Evolutionary conservation across 176 grass and related monocot genomes (phyloP).

Genomic region (Tillandsia leiboldiana): DNA sequence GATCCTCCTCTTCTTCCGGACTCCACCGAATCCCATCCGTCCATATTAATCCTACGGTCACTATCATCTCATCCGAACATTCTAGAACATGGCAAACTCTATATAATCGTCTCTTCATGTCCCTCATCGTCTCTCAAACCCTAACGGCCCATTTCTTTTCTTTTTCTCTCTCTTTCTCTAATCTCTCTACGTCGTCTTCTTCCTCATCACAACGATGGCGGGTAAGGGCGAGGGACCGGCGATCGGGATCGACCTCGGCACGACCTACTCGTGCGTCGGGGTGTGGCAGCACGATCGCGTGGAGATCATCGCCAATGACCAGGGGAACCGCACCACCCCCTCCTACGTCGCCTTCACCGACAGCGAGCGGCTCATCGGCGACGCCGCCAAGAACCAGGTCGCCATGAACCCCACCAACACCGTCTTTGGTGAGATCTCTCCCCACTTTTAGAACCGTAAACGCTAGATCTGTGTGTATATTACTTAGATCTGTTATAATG

Average conservation of each 20-base stretch:
- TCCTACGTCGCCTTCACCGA: slow-evolving; percentile 66
- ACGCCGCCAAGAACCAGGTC: slow-evolving; percentile 7
- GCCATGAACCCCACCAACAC: slow-evolving; percentile 4
- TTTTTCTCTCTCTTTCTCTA: slow-evolving; percentile 8
- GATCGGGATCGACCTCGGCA: slow-evolving; percentile 58
- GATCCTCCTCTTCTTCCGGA: no score
- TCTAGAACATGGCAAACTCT: neutral
- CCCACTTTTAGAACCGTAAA: neutral
- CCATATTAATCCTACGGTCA: neutral
- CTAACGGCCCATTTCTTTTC: neutral
- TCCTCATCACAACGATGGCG: slow-evolving; percentile 12
- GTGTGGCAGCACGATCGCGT: slow-evolving; percentile 75
- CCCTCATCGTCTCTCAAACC: neutral
- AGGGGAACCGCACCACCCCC: slow-evolving; percentile 65
- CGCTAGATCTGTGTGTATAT: neutral
- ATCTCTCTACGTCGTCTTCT: neutral
- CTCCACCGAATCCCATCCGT: neutral
- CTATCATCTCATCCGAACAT: neutral
- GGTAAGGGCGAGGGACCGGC: slow-evolving; percentile 48
- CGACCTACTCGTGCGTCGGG: slow-evolving; percentile 64
- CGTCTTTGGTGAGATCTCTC: slow-evolving; percentile 1
- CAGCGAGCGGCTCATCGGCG: slow-evolving; percentile 61
- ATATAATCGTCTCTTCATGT: neutral
- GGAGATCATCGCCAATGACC: slow-evolving; percentile 75
- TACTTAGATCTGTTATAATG: neutral